Conservation (phyloP, 2,329 filamentous ascomycete genomes). For the Botrytis deweyae region DNA sequence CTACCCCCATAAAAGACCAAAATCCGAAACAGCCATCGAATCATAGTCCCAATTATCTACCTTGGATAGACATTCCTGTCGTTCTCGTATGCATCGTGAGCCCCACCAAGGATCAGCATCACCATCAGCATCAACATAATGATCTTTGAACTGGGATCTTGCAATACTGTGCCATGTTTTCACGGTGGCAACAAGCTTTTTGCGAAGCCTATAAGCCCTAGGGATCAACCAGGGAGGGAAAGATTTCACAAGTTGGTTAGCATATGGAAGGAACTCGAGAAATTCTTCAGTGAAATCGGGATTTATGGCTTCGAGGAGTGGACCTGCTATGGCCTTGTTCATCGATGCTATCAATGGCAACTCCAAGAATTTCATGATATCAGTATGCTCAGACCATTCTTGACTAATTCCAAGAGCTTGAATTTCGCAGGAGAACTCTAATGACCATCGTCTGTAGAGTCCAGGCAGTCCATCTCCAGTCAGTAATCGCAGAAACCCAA, state of each 20-base stretch:
- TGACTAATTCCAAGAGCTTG: background rate
- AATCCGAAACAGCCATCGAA: background rate
- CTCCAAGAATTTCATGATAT: background rate
- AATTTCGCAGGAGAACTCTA: background rate
- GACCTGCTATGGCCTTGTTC: background rate
- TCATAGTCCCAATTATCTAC: background rate
- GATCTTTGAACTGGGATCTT: background rate
- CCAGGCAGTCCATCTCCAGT: background rate
- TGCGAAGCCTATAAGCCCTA: background rate
- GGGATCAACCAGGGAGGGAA: background rate
- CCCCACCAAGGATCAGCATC: background rate
- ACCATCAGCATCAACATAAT: background rate
- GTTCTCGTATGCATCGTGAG: background rate
- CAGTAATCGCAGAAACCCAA: background rate
- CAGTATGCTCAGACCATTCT: background rate
- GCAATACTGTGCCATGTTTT: background rate
- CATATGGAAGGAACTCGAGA: background rate
- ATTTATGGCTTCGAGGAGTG: background rate
- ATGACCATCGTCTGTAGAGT: background rate
- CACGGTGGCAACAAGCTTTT: background rate
- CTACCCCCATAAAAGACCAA: background rate
- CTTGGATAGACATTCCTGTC: background rate
- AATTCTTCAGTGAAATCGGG: background rate
- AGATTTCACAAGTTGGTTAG: background rate
- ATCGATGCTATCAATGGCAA: background rate